Evolutionary conservation across 768 basidiomycete genomes (phyloP), one percentile per base, ranked within the genome.

Genomic region (Boletus insuetus): DNA sequence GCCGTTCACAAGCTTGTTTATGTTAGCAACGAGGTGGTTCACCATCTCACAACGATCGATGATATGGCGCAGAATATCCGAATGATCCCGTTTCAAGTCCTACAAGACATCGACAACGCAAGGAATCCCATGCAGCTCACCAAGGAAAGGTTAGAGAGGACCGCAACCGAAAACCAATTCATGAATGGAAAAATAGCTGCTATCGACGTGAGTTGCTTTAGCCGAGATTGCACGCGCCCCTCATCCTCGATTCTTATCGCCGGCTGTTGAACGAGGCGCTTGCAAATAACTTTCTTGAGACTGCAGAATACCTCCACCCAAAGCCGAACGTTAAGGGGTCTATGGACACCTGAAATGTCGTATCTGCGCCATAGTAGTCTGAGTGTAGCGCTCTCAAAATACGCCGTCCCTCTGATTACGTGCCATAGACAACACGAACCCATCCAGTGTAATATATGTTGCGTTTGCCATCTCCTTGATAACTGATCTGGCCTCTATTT

Each of bases 151-250:
- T 70, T 94, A 14, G 91, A 94, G 72, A 79, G 90, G 50, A 13
- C 89, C 0, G 89, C 91, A 29, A 88, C 89, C 3, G 92, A 94
- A 73, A 94, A 94, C 66, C 91, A 92, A 65, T 93, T 91, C 60
- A 90, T 91, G 87, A 91, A 93, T 64, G 91, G 89, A 29, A 92
- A 93, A 66, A 89, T 94, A 38, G 78, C 80, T 43, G 65, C 89
- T 1, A 80, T 94, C 26, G 80, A 84, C 51, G 89, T 90, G 58
- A 62, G 81, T 62, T 32, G 40, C 12, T 35, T 39, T 43, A 42
- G 26, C 55, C 12, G 31, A 16, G 17, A 34, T 41, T 32, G n/a
- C 53, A 44, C 31, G 4, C 20, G 12, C 29, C 12, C 26, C 53
- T 51, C 52, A 56, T 58, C 59, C 1, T 46, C 46, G 24, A 26